Evolutionary conservation across 2,329 filamentous ascomycete species (phyloP).

Genomic region (Botryosphaeria dothidea): DNA sequence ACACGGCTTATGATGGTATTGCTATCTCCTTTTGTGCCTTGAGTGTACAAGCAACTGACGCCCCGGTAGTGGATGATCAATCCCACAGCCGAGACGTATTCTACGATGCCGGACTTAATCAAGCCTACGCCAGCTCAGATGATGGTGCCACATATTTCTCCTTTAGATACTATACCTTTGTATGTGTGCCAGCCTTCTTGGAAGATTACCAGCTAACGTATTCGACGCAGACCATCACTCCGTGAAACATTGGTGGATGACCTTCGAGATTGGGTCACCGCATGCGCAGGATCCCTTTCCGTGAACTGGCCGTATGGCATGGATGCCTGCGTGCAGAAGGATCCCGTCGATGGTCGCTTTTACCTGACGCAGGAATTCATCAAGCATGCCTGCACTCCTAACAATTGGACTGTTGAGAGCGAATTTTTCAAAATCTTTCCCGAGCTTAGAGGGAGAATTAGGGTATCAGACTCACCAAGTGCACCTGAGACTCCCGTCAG

Average conservation of each 20-base stretch:
- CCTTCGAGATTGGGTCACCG: constrained; percentile 14
- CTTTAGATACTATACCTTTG: constrained; percentile 14
- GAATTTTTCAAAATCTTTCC: constrained; percentile 2
- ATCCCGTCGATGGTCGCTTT: constrained; percentile 1
- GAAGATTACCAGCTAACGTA: neutral
- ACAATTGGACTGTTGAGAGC: constrained; percentile 7
- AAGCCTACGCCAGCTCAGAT: constrained; percentile 16
- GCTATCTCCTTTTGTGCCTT: neutral
- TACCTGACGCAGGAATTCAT: constrained; percentile 10
- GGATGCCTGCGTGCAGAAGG: neutral
- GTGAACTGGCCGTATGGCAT: constrained; percentile 14
- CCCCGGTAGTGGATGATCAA: constrained; percentile 17
- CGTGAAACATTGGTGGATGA: constrained; percentile 14
- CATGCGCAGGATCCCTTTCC: constrained; percentile 8
- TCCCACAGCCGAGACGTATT: constrained; percentile 16
- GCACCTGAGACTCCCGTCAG: neutral
- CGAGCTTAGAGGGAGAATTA: neutral
- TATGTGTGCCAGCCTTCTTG: neutral
- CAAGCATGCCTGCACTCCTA: neutral
- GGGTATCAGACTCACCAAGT: neutral
- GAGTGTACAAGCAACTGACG: neutral
- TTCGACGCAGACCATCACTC: neutral
- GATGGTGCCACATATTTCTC: constrained; percentile 17
- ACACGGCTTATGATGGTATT: constrained; percentile 16
- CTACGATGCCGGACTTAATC: constrained; percentile 16